Base-by-base conservation (phyloP, 352 stramenopile species). In the Phytophthora ohioensis region DNA sequence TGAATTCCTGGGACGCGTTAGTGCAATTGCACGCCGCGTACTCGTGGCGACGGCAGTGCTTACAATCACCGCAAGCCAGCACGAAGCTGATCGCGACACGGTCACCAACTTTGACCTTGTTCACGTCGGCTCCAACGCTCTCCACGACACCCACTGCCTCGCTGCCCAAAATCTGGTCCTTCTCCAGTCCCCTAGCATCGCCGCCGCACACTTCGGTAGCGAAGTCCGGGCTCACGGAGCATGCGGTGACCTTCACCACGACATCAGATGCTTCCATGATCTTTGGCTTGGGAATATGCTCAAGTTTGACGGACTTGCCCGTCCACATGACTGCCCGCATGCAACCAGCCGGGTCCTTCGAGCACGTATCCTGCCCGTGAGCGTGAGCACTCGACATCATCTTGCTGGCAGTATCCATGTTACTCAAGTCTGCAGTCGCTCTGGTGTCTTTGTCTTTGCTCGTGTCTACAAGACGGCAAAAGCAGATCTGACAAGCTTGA, bases 31-130 rank as follows among this genome's bases (percentile, higher is more conserved):
- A 95, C 8, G 69, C 67, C 17, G 79, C 85, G 49, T 82, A 93
- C 65, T 93, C 79, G 11, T 75, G 74, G 21, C 80, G 80, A 47
- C 69, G 68, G 64, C 88, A 95, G 64, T 84, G 81, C 43, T 83
- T 90, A 62, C 87, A 95, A 17, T 85, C 62, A 38, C 87, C 87
- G 47, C 87, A 95, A 10, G 84, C 81, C 15, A 88, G 72, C 17
- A 88, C 84, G 49, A 92, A 93, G 45, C 85, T 87, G 15, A 91
- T 72, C 41, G 89, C 87, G n/a, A 95, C 86, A 48, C 79, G 84
- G 51, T 95, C 84, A 51, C 88, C 88, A 12, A 73, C 52, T 39
- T 82, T 86, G 45, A 95, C 57, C 41, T 84, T 82, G 15, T 56
- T 49, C 32, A 93, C 78, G 8, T 88, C 70, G 13, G 73, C 62